Base-by-base conservation (phyloP, 2,329 filamentous ascomycete genomes). In the Aaosphaeria arxii region DNA sequence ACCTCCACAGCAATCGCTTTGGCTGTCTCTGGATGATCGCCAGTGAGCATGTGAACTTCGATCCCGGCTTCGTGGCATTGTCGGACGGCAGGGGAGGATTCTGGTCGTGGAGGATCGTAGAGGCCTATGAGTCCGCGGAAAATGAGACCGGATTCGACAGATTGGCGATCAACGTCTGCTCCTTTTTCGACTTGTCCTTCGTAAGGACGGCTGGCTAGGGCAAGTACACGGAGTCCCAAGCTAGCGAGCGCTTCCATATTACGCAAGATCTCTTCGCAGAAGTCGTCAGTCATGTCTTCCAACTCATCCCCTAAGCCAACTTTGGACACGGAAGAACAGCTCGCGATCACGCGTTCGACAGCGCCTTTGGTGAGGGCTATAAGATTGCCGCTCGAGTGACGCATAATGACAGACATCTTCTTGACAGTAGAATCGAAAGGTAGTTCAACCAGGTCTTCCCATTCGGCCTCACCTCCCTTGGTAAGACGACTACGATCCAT, bases 91-190 rank as follows among this genome's bases (percentile, higher is more conserved):
- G 76, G 73, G 24, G 73, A 68, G 45, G 89, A 90, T 71, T 94
- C 90, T 4, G 83, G 83, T 2, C 89, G 87, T 41, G 89, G 89
- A 4, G 89, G 89, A 56, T 95, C 89, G 64, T 94, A 92, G 51
- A 95, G 85, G 49, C 89, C 90, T 43, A 87, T 84, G 7, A 95
- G 78, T 7, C 91, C 91, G 11, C 88, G 80, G 53, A 95, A 87
- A 1, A 77, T 79, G 28, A 95, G 80, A 32, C 81, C 76, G 38
- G 76, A 74, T 63, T 94, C 89, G 6, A 91, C 78, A 4, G 77
- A 73, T 9, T 74, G 71, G 1, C 89, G 85, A 9, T 80, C 71
- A 7, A 77, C 67, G 24, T 79, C 17, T n/a, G 9, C 70, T 44
- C 74, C 50, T 11, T 56, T 55, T 28, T 77, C 69, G 24, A 71